Evolutionary conservation across 2,329 filamentous ascomycete genomes (phyloP).

Genomic region (Xylariaceae sp.): DNA sequence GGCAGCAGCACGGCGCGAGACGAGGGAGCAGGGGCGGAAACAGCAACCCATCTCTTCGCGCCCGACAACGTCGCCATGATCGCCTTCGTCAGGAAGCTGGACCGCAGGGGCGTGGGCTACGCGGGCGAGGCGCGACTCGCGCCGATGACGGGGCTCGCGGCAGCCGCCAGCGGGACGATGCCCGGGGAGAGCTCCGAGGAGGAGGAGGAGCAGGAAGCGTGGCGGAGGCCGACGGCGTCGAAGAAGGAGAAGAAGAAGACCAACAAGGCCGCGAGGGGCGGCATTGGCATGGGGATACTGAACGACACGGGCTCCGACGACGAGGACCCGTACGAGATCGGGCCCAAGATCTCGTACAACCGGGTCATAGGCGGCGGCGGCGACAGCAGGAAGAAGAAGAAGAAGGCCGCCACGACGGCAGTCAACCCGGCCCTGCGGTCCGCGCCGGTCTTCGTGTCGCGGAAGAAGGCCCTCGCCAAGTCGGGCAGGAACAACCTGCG

Average conservation of each 20-base stretch:
- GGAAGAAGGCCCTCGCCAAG: constrained; percentile 40
- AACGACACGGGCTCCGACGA: constrained; percentile 95
- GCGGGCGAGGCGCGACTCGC: constrained; percentile 49
- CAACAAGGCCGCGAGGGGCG: constrained; percentile 46
- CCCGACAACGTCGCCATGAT: constrained; percentile 72
- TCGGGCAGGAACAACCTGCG: constrained; percentile 44
- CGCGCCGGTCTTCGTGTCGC: constrained; percentile 70
- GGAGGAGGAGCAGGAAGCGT: constrained; percentile 35
- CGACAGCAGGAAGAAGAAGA: constrained; percentile 61
- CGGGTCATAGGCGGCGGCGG: constrained; percentile 65
- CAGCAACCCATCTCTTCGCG: constrained; percentile 76
- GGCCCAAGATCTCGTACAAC: constrained; percentile 84
- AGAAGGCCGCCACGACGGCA: constrained; percentile 37
- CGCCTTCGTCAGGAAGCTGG: constrained; percentile 54
- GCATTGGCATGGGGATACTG: constrained; percentile 79
- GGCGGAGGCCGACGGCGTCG: constrained; percentile 18
- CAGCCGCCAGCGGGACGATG: constrained; percentile 18
- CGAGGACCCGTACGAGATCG: constrained; percentile 88
- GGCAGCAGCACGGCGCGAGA: constrained; percentile 30
- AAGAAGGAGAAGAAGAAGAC: constrained; percentile 44
- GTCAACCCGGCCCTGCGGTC: constrained; percentile 57
- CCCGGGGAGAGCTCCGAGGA: constrained; percentile 35
- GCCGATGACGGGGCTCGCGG: constrained; percentile 21
- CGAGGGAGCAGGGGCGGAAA: constrained; percentile 33
- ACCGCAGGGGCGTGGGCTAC: constrained; percentile 65